Conservation (phyloP, 176 grass and related monocot genomes). For the Otatea glauca region DNA sequence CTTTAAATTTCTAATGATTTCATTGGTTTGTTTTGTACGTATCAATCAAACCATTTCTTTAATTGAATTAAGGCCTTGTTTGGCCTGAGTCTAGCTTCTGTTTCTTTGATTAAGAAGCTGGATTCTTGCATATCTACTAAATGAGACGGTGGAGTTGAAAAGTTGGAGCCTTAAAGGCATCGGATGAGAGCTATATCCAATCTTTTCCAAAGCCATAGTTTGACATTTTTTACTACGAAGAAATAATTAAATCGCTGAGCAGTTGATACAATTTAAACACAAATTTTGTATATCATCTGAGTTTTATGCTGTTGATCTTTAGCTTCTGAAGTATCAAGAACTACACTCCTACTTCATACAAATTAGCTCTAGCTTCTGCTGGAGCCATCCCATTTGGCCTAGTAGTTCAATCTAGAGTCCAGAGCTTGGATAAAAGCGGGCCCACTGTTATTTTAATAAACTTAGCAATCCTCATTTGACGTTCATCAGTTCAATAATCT, state of each 20-base stretch:
- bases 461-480: slow-evolving; percentile 10
- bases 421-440: slow-evolving; percentile 29
- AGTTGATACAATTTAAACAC: slow-evolving; percentile 31
- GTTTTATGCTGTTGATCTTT: slow-evolving; percentile 22
- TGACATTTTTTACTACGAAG: not conserved
- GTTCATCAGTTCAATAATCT: slow-evolving; percentile 28
- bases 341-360: slow-evolving; percentile 2
- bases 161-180: not conserved
- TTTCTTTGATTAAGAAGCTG: not conserved
- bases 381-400: slow-evolving; percentile 10
- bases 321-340: slow-evolving; percentile 35
- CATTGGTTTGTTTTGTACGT: slow-evolving; percentile 5
- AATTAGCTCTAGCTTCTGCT: slow-evolving; percentile 36
- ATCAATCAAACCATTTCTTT: slow-evolving; percentile 12
- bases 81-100: not conserved
- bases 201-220: not conserved
- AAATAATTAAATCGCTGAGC: not conserved
- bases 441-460: slow-evolving; percentile 15
- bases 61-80: slow-evolving; percentile 10
- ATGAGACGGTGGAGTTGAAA: slow-evolving; percentile 14
- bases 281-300: slow-evolving; percentile 9
- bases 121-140: slow-evolving; percentile 7
- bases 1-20: slow-evolving; percentile 34
- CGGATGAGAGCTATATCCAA: slow-evolving; percentile 17
- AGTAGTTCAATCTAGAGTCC: not conserved